phyloP scores from a whole-genome alignment of 371 early-diverging fungal species.

The Smittium mucronatum region DNA sequence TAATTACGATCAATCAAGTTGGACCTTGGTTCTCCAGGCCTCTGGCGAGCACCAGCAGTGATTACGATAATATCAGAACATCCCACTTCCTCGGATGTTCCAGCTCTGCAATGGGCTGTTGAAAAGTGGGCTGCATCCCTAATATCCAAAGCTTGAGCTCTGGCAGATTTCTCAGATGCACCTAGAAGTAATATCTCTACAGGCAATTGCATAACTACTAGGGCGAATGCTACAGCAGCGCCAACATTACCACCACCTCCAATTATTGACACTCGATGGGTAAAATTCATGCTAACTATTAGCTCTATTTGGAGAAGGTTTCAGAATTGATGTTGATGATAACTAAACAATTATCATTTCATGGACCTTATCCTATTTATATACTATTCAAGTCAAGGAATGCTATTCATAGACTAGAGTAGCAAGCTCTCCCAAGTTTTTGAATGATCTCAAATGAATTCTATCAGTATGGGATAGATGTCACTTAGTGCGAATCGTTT shows the following conservation, averaged over 20 bases:
- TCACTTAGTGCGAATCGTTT: no score
- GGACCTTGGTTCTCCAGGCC: constrained; percentile 58
- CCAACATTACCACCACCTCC: constrained; percentile 72
- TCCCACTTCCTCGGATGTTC: constrained; percentile 53
- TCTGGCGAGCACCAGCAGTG: constrained; percentile 81
- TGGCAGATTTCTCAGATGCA: constrained; percentile 40
- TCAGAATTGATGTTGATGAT: no score
- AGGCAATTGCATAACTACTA: constrained; percentile 51
- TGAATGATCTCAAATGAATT: no score
- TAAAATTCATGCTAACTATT: neutral
- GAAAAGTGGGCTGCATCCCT: constrained; percentile 59
- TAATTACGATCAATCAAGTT: constrained; percentile 68
- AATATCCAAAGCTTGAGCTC: constrained; percentile 66
- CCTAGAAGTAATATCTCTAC: constrained; percentile 64
- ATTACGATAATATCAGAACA: constrained; percentile 72
- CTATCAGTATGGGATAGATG: no score
- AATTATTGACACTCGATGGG: constrained; percentile 42
- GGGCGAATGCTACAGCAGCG: constrained; percentile 55
- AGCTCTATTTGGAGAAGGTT: no score
- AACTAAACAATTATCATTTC: no score
- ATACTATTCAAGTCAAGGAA: no score
- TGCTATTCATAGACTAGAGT: no score
- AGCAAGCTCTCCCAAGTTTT: no score
- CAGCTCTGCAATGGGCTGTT: constrained; percentile 44
- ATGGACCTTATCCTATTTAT: no score